Evolutionary conservation across 2,329 filamentous ascomycete genomes (phyloP).

Genomic region (Penicillium hesseltinei): DNA sequence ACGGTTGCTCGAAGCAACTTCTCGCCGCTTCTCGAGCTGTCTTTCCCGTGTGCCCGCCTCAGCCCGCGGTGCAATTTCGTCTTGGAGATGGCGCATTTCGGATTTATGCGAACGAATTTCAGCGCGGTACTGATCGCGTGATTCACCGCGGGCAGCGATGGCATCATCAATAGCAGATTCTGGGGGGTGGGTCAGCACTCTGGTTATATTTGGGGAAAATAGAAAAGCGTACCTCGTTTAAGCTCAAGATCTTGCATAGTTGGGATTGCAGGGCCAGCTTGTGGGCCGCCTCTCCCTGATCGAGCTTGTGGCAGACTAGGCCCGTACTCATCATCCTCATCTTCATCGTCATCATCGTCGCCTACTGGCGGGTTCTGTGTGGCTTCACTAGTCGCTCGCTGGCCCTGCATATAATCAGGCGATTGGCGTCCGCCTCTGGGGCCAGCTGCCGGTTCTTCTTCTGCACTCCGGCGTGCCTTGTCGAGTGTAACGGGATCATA

Average conservation of each 20-base stretch:
- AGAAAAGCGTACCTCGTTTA: constrained; percentile 36
- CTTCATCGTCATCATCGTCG: constrained; percentile 37
- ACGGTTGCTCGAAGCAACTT: constrained; percentile 69
- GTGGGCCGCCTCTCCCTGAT: constrained; percentile 14
- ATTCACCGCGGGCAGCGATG: constrained; percentile 28
- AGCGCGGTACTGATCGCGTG: constrained; percentile 39
- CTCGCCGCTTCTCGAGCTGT: constrained; percentile 78
- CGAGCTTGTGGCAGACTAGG: constrained; percentile 47
- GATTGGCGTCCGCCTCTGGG: constrained; percentile 15
- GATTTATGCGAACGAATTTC: constrained; percentile 52
- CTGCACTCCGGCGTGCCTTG: constrained; percentile 44
- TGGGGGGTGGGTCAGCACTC: constrained; percentile 7
- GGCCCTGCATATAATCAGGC: constrained; percentile 24
- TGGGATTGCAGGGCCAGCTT: constrained; percentile 63
- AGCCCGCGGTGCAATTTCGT: constrained; percentile 79
- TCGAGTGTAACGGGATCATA: constrained; percentile 76
- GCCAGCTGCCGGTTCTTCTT: constrained; percentile 6
- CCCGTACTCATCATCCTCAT: constrained; percentile 61
- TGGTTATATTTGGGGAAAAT: background rate
- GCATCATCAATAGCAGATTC: constrained; percentile 35
- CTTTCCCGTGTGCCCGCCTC: constrained; percentile 81
- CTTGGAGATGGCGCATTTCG: constrained; percentile 43
- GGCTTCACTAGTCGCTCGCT: constrained; percentile 7
- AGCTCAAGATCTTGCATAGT: constrained; percentile 70
- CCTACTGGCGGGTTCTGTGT: constrained; percentile 10